Conservation (phyloP, 2,329 filamentous ascomycete species). For the Aspergillus ustus region DNA sequence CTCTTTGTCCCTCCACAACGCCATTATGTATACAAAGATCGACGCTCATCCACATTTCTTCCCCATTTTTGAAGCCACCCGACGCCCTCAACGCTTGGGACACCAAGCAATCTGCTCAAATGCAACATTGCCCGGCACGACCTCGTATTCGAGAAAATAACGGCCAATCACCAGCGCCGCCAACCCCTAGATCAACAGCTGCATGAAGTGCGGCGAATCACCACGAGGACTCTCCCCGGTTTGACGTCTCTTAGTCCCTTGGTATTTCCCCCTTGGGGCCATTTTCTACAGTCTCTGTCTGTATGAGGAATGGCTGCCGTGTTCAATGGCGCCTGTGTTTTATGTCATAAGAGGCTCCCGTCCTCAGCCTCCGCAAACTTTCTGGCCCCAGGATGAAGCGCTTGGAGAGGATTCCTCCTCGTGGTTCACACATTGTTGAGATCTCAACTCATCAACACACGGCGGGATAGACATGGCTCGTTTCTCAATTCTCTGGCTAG, state of each 20-base stretch:
- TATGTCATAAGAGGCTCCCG: not conserved
- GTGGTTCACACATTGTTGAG: not conserved
- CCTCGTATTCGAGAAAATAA: conserved; percentile 6
- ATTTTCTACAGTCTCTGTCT: not conserved
- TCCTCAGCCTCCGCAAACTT: not conserved
- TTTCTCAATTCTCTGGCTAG: not conserved
- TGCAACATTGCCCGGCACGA: conserved; percentile 3
- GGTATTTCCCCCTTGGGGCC: not conserved
- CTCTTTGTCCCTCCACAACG: not conserved
- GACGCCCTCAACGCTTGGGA: not conserved
- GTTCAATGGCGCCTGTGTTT: not conserved
- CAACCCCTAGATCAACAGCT: conserved; percentile 5
- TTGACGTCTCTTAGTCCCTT: not conserved
- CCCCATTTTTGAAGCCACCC: not conserved
- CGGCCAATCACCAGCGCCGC: conserved; percentile 3
- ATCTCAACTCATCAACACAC: not conserved
- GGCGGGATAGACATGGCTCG: conserved; percentile 12
- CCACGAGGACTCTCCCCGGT: not conserved
- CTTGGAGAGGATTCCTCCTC: not conserved
- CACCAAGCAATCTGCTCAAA: not conserved
- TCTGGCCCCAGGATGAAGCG: not conserved
- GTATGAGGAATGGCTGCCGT: not conserved
- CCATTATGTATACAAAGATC: not conserved
- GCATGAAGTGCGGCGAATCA: not conserved
- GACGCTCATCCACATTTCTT: not conserved